A percentile compares a stretch with the other conserved stretches of the same genome.
These are phyloP conservation scores for grape (Vitis vinifera) DNA, from an alignment of 164 flowering plant species.

Conservation along the genomic window DNA sequence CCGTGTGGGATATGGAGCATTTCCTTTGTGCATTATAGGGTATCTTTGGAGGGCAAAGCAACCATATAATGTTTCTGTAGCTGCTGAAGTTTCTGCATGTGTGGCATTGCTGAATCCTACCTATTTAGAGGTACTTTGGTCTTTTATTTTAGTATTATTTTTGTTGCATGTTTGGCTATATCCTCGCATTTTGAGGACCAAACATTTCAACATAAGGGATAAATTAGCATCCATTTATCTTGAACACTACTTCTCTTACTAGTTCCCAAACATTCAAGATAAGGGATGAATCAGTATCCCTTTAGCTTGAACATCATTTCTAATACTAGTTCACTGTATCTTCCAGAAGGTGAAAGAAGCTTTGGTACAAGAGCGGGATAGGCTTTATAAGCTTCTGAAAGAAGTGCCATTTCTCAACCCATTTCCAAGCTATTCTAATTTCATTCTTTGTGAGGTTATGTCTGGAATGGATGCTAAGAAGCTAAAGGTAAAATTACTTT, in stretches of 20 bases:
- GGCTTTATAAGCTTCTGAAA: slow-evolving; percentile 70
- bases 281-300: neutral
- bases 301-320: slow-evolving; percentile 4
- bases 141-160: neutral
- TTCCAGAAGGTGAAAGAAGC: slow-evolving; percentile 79
- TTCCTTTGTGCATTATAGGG: slow-evolving; percentile 85
- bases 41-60: slow-evolving; percentile 98
- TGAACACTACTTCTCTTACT: too few relatives aligned
- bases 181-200: too few relatives aligned
- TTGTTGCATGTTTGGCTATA: neutral
- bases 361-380: slow-evolving; percentile 76
- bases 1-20: slow-evolving; percentile 97
- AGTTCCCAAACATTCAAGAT: neutral
- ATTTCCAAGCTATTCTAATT: slow-evolving; percentile 90
- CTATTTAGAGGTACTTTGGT: slow-evolving; percentile 74
- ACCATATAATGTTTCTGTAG: slow-evolving; percentile 97
- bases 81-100: slow-evolving; percentile 97
- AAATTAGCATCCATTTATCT: too few relatives aligned
- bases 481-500: slow-evolving; percentile 63
- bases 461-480: slow-evolving; percentile 87
- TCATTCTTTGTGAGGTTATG: slow-evolving; percentile 90
- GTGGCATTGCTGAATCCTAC: slow-evolving; percentile 86
- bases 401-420: slow-evolving; percentile 84
- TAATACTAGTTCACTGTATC: slow-evolving; percentile 19
- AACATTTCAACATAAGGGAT: too few relatives aligned